Evolutionary conservation across 2,329 filamentous ascomycete genomes (phyloP).

Genomic region (Dothiorella sarmentorum): DNA sequence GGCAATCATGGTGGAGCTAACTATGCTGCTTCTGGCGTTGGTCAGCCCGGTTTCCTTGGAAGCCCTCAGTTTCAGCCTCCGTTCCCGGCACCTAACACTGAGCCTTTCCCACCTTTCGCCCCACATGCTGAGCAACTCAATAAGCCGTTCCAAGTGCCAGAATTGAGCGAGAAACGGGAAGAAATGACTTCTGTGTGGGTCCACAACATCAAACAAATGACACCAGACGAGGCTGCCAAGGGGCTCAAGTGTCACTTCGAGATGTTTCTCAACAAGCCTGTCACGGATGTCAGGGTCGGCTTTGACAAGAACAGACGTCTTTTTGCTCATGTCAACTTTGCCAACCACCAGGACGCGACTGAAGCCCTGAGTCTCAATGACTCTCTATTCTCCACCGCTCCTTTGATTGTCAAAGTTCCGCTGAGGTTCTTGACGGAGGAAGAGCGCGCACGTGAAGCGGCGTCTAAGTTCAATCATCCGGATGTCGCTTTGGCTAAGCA

Average conservation of each 20-base stretch:
- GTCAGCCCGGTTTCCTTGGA: neutral
- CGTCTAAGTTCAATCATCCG: neutral
- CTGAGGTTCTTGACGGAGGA: neutral
- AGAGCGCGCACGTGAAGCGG: neutral
- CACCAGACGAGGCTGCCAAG: too few relatives aligned
- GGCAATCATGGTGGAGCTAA: neutral
- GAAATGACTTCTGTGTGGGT: neutral
- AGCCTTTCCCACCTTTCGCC: conserved; percentile 8
- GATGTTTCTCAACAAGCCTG: neutral
- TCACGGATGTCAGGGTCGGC: neutral
- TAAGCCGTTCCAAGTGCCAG: neutral
- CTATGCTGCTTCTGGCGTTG: neutral
- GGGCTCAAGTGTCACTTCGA: neutral
- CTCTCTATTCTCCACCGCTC: neutral
- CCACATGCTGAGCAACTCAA: neutral
- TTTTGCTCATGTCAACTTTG: conserved; percentile 2
- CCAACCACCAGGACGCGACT: neutral
- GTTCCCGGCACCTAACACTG: neutral
- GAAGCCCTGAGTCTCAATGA: neutral
- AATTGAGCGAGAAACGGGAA: neutral
- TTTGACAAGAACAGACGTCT: neutral
- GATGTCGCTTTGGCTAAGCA: too few relatives aligned
- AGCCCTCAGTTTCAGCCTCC: neutral
- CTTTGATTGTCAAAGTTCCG: neutral
- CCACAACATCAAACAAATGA: neutral